Evolutionary conservation across 2,329 filamentous ascomycete species (phyloP), one percentile per base, ranked within the genome.

Genomic region (Verticillium isaacii): DNA sequence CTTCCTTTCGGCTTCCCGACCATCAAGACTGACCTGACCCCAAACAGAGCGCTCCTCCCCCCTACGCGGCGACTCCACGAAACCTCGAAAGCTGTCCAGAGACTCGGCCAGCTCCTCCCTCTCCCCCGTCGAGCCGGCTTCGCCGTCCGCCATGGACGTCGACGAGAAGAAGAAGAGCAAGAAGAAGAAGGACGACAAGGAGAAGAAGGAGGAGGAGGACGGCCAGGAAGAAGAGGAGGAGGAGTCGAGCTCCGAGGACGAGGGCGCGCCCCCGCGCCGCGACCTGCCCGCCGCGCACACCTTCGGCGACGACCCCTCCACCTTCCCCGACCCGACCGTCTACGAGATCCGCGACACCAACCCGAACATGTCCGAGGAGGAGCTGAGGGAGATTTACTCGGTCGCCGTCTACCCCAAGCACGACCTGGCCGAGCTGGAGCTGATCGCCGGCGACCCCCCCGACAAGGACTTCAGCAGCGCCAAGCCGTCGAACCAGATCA

Each of bases 401-500:
- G 95, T 99, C 17, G 88, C 90, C 5, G 82, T 85, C 15, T 99
- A 95, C 72, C 95, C 95, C 0, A 84, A 83, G 59, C 89, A 85
- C 66, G 91, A 97, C 70, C 82, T 99, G 9, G 83, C 88, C 62
- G 89, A 97, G 71, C 81, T 95, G 67, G 89, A 97, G 71, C 81
- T 95, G 67, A 96, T 96, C 66, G 90, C 94, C 12, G 95, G 95
- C 57, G 88, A 90, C 45, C 91, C 93, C 1, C 94, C 95, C 1
- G 93, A 98, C 74, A 93, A 92, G 73, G 95, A 99, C 77, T 98
- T 97, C 71, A 97, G 92, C 72, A 96, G 87, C 72, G 90, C 92
- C 37, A 99, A 98, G 73, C 93, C 94, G 5, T 89, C 89, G 23
- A 96, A 94, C 69, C 95, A 99, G 78, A 95, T 98, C 73, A 93